Base-by-base conservation (phyloP, 495 filamentous ascomycete genomes). In the Neurospora sp. region DNA sequence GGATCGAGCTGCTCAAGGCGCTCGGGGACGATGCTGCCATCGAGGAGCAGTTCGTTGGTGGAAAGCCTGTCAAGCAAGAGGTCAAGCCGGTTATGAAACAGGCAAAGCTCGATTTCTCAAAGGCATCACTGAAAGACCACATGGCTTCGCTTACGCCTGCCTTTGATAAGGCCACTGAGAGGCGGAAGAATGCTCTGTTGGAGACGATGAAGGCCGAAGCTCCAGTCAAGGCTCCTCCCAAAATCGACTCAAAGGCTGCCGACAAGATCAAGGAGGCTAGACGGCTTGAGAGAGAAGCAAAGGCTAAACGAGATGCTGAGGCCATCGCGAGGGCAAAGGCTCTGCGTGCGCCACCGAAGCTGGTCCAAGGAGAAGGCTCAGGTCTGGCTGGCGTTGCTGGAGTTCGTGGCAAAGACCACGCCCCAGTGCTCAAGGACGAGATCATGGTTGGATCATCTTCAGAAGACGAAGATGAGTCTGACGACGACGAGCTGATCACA, bases 391-490 rank as follows among this genome's bases (percentile, higher is more conserved):
- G 90, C 66, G 88, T 96, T 75, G 81, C 82, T 2, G 93, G 93
- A 31, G 85, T 94, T 31, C 87, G 88, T 74, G 93, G 92, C 75
- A 96, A 95, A 81, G 94, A 96, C 70, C 92, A 80, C 70, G 74
- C 79, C 4, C 80, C 80, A 10, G 76, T 86, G 5, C 85, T 90
- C 71, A 90, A 89, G 69, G 90, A 92, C 72, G 92, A 93, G 75
- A 93, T 97, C 82, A 97, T 97, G 93, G 92, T 97, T 35, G 92
- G 93, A 70, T 91, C 90, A n/a, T 91, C 92, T 41, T 91, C 91
- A 8, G 92, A 94, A 75, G 90, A 89, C 48, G 90, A 89, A 74
- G 89, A 90, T 77, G 88, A 90, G 75, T 86, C 88, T 4, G 85
- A 85, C 37, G 83, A 82, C 1, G 85, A 88, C 70, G 85, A 86